A percentile compares a stretch with the other conserved stretches of the same genome.
Evolutionary conservation across 768 basidiomycete genomes (phyloP).

Genomic region (Mycena venus): DNA sequence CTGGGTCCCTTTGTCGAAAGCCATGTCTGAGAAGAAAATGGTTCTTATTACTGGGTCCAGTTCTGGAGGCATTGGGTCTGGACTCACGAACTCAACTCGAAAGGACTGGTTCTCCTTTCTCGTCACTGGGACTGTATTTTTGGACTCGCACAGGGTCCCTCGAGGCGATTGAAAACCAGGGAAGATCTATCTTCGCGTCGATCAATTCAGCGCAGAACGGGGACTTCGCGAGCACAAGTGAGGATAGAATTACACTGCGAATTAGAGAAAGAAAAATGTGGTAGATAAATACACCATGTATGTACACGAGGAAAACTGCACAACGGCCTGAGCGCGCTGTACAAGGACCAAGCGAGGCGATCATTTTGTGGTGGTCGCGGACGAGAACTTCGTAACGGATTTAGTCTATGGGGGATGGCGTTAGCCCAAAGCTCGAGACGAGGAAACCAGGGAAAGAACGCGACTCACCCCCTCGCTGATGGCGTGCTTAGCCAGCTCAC

Average conservation of each 20-base stretch:
- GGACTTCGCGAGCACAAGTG: too few relatives aligned
- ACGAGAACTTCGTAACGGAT: conserved; percentile 34
- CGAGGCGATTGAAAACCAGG: too few relatives aligned
- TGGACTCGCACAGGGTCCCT: too few relatives aligned
- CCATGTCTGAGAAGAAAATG: neutral
- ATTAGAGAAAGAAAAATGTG: neutral
- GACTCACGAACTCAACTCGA: neutral
- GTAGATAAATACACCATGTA: too few relatives aligned
- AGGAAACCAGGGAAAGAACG: neutral
- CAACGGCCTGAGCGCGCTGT: too few relatives aligned
- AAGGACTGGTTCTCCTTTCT: too few relatives aligned
- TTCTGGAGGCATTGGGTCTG: neutral
- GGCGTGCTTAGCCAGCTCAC: conserved; percentile 94
- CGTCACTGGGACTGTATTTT: too few relatives aligned
- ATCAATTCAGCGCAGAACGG: too few relatives aligned
- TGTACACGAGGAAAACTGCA: too few relatives aligned
- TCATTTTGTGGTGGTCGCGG: conserved; percentile 27
- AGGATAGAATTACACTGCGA: too few relatives aligned
- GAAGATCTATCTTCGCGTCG: too few relatives aligned
- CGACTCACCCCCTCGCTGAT: conserved; percentile 55
- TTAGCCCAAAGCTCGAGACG: neutral
- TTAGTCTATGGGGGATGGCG: conserved; percentile 22
- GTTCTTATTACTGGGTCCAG: neutral
- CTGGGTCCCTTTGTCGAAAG: neutral
- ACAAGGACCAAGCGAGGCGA: too few relatives aligned